These are phyloP conservation scores for Thoreauomyces humboldtii DNA, from an alignment of 192 early-diverging fungal species.

Conservation along the genomic window DNA sequence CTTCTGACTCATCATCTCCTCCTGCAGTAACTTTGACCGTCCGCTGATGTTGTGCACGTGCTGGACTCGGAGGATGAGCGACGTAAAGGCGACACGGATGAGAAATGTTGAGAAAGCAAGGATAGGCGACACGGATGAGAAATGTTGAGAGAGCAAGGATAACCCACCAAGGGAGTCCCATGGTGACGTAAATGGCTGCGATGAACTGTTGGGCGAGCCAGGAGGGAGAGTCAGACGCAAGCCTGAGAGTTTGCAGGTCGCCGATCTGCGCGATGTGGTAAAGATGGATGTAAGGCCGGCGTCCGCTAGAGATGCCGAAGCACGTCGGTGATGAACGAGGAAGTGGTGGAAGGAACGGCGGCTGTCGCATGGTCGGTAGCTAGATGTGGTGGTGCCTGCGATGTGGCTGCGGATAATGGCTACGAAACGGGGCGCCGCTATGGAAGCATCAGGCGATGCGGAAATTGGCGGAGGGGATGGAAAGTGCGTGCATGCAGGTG, in stretches of 20 bases:
- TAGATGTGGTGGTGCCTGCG: too few relatives aligned
- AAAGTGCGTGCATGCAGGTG: neutral
- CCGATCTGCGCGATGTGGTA: slow-evolving; percentile 72
- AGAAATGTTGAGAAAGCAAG: slow-evolving; percentile 68
- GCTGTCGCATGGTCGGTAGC: too few relatives aligned
- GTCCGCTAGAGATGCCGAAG: slow-evolving; percentile 15
- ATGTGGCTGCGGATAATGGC: too few relatives aligned
- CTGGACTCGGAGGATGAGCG: slow-evolving; percentile 71
- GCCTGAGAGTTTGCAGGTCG: slow-evolving; percentile 79
- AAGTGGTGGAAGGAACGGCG: slow-evolving; percentile 9
- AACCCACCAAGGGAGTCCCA: slow-evolving; percentile 91
- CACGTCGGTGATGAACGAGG: slow-evolving; percentile 27
- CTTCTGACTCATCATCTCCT: slow-evolving; percentile 60
- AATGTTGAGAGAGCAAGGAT: slow-evolving; percentile 73
- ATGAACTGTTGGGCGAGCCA: slow-evolving; percentile 67
- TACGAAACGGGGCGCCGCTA: neutral
- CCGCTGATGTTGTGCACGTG: slow-evolving; percentile 73
- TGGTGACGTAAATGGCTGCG: slow-evolving; percentile 78
- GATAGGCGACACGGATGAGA: slow-evolving; percentile 80
- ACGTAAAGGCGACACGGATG: slow-evolving; percentile 68
- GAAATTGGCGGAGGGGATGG: neutral
- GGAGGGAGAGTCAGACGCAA: slow-evolving; percentile 69
- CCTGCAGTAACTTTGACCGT: slow-evolving; percentile 61
- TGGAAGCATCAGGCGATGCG: neutral
- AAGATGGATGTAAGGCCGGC: slow-evolving; percentile 19